Evolutionary conservation across 1,284 basidiomycete species (phyloP).

Genomic region (Irpex sp.): DNA sequence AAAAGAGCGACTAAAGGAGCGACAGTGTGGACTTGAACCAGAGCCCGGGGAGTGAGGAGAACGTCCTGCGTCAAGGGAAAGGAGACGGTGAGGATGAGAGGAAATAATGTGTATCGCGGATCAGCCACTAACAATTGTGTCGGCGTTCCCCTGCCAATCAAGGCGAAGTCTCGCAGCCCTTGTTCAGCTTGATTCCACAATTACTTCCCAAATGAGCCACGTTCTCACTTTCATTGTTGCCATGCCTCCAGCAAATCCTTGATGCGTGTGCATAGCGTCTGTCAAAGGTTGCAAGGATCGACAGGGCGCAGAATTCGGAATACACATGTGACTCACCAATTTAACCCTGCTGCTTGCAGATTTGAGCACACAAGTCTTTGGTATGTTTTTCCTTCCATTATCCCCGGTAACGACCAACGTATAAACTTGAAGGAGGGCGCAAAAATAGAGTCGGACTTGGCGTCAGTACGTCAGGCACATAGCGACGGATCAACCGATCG

Average conservation of each 20-base stretch:
- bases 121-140: no score
- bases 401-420: no score
- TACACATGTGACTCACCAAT: no score
- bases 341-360: no score
- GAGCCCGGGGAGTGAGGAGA: background rate
- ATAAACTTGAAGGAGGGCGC: background rate
- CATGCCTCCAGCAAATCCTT: background rate
- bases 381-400: no score
- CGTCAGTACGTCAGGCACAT: background rate
- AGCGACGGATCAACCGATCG: background rate
- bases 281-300: no score
- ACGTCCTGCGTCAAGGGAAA: background rate
- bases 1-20: background rate
- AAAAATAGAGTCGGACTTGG: background rate
- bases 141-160: background rate
- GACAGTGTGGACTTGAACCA: background rate
- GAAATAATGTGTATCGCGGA: no score
- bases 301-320: no score
- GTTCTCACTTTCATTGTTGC: background rate
- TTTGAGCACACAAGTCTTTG: no score
- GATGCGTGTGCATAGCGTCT: background rate
- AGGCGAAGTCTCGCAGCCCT: no score
- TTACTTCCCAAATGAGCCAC: background rate
- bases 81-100: no score
- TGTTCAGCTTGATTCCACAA: no score